Evolutionary conservation across 768 basidiomycete genomes (phyloP).

Genomic region (Leccinum olivaceopallidum): DNA sequence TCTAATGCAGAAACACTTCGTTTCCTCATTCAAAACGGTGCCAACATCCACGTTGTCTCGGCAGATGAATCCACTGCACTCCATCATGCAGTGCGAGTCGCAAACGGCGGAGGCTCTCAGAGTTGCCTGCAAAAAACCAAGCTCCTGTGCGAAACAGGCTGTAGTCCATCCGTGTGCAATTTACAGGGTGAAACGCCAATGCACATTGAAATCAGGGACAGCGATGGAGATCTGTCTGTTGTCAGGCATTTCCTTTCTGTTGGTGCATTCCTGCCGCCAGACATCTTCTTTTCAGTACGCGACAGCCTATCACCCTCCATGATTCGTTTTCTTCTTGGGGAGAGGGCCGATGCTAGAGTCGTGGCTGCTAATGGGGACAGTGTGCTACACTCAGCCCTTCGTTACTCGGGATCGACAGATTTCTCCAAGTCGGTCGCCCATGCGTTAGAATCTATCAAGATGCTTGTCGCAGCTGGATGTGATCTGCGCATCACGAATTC

Average conservation of each 20-base stretch:
- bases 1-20: not conserved
- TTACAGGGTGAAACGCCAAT: not conserved
- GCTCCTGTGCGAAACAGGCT: not conserved
- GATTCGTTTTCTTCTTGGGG: not conserved
- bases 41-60: not conserved
- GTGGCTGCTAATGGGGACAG: not conserved
- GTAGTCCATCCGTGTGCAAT: not conserved
- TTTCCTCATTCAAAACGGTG: not conserved
- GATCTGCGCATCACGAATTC: not conserved
- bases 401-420: rapidly evolving
- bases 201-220: not conserved
- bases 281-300: not conserved
- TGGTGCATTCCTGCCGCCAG: not conserved
- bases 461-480: not conserved
- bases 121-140: not conserved
- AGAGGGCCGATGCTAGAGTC: not conserved
- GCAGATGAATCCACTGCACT: not conserved
- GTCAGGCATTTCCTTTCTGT: not conserved
- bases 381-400: not conserved
- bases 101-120: rapidly evolving
- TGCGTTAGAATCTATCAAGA: not conserved
- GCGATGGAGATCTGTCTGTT: rapidly evolving
- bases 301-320: not conserved
- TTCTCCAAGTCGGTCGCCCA: too few relatives aligned
- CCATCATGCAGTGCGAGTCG: not conserved